phyloP scores from a whole-genome alignment of 495 filamentous ascomycete species.

The Chaetomidium leptoderma region DNA sequence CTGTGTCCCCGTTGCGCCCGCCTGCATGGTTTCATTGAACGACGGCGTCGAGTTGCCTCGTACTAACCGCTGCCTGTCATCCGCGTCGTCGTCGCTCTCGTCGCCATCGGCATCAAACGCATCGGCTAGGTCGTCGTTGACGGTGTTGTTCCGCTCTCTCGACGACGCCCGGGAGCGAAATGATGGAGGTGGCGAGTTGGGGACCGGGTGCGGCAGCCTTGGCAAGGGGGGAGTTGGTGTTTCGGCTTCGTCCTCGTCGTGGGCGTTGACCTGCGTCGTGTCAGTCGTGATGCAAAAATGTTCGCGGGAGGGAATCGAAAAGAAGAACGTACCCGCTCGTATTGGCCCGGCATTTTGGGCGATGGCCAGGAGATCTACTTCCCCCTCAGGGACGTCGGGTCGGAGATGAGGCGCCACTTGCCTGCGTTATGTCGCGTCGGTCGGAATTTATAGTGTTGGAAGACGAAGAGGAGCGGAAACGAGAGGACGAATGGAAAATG shows the following conservation, averaged over 20 bases:
- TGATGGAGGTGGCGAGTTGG: slow-evolving; percentile 87
- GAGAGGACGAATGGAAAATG: slow-evolving; percentile 2
- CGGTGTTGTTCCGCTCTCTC: slow-evolving; percentile 49
- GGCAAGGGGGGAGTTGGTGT: slow-evolving; percentile 33
- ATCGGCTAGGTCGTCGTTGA: slow-evolving; percentile 77
- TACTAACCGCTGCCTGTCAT: slow-evolving; percentile 83
- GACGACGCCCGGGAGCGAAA: slow-evolving; percentile 85
- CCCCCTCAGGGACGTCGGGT: slow-evolving; percentile 2
- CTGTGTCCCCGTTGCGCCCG: slow-evolving; percentile 12
- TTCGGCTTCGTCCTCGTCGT: slow-evolving; percentile 44
- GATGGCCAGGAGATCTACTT: background rate
- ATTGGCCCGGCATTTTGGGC: slow-evolving; percentile 72
- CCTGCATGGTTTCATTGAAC: slow-evolving; percentile 16
- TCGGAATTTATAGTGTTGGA: background rate
- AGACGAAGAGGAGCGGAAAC: background rate
- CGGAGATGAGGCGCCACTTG: slow-evolving; percentile 4
- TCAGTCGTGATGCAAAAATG: background rate
- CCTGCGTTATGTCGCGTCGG: background rate
- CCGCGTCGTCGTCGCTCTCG: slow-evolving; percentile 68
- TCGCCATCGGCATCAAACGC: slow-evolving; percentile 79
- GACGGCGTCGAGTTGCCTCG: slow-evolving; percentile 55
- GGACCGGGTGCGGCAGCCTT: slow-evolving; percentile 47
- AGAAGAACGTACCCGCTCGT: slow-evolving; percentile 71
- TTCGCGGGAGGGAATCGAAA: background rate
- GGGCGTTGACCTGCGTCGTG: slow-evolving; percentile 41